Percentiles rank a stretch among this genome's conserved stretches.
Conservation (phyloP, 2,329 filamentous ascomycete species). For the Fusarium sp. region DNA sequence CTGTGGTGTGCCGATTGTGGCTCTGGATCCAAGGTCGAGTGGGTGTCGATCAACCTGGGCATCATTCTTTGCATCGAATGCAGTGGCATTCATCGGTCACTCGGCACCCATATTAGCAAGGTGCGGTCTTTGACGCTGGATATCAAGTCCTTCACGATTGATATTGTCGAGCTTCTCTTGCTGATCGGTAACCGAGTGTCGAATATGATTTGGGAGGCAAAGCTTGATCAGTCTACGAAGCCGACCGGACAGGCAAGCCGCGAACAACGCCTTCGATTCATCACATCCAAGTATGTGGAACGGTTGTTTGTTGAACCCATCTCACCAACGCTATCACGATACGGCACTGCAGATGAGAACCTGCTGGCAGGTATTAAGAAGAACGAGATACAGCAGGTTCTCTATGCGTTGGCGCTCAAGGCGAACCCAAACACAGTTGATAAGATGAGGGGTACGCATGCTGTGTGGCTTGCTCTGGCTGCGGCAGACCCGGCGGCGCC, state of each 20-base stretch:
- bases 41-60: constrained; percentile 98
- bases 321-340: constrained; percentile 81
- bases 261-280: constrained; percentile 94
- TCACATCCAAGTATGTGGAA: constrained; percentile 95
- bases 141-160: constrained; percentile 94
- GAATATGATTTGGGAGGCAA: constrained; percentile 97
- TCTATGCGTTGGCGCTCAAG: constrained; percentile 88
- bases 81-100: constrained; percentile 94
- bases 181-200: constrained; percentile 94
- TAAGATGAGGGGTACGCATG: constrained; percentile 88
- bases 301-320: constrained; percentile 84
- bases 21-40: constrained; percentile 93
- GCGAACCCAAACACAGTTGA: constrained; percentile 92
- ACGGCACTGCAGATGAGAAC: constrained; percentile 86
- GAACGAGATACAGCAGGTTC: constrained; percentile 93
- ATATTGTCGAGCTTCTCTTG: constrained; percentile 94
- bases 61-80: constrained; percentile 98
- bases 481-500: constrained; percentile 92
- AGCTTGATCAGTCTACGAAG: constrained; percentile 80
- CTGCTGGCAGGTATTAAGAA: constrained; percentile 94
- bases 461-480: constrained; percentile 90
- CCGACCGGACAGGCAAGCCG: constrained; percentile 83
- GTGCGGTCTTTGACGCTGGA: constrained; percentile 95
- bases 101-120: constrained; percentile 98
- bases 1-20: constrained; percentile 95